These are phyloP conservation scores for Talaromyces thailandensis DNA, from an alignment of 495 filamentous ascomycete species.

Conservation along the genomic window DNA sequence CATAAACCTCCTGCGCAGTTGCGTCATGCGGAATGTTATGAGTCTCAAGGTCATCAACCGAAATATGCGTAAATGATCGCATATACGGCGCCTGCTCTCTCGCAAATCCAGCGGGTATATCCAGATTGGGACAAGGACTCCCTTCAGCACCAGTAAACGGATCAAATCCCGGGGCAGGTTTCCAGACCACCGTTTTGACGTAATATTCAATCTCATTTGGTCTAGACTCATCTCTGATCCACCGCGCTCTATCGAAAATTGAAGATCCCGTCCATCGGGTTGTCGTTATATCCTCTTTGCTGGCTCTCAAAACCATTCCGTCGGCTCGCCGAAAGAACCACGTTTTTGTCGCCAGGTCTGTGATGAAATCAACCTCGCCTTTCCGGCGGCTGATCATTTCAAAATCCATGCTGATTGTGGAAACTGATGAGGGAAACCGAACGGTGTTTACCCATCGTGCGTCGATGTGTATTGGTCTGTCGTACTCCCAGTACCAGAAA, in stretches of 20 bases:
- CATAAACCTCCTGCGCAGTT: not conserved
- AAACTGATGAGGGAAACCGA: constrained; percentile 16
- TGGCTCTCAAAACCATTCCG: constrained; percentile 10
- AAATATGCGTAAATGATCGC: not conserved
- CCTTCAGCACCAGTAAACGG: not conserved
- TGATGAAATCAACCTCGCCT: constrained; percentile 18
- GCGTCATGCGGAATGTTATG: not conserved
- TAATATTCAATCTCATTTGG: constrained; percentile 21
- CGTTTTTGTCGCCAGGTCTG: constrained; percentile 9
- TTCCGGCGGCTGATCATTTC: constrained; percentile 18
- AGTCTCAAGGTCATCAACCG: not conserved
- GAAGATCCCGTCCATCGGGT: constrained; percentile 21
- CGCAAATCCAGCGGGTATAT: not conserved
- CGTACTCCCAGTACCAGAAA: constrained; percentile 20
- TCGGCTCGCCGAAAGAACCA: constrained; percentile 21
- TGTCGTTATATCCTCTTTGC: constrained; percentile 7
- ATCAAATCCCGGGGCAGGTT: not conserved
- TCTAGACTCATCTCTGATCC: constrained; percentile 18
- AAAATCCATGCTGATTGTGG: constrained; percentile 17
- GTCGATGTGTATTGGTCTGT: constrained; percentile 13
- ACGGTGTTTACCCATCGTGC: constrained; percentile 14
- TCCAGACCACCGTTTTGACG: constrained; percentile 17
- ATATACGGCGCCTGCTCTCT: not conserved
- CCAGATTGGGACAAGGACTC: not conserved
- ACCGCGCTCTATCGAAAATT: constrained; percentile 10